Evolutionary conservation across 805 yeast species (phyloP), one percentile per base, ranked within the genome.

Genomic region (Kuraishia hungarica): DNA sequence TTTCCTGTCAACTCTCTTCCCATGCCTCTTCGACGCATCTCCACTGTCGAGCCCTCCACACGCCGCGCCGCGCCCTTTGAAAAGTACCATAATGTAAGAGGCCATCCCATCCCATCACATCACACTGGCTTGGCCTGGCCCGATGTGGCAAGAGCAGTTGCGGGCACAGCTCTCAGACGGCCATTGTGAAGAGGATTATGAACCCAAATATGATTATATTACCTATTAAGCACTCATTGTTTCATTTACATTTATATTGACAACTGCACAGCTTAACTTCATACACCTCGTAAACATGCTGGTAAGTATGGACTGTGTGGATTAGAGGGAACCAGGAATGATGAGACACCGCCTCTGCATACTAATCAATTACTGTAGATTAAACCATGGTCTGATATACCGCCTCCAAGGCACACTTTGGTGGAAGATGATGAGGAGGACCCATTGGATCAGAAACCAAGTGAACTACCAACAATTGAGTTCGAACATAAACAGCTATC

Each of bases 381-480:
- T 52, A 76, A 78, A 70, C 83, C 81, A 47, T 73, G 76, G 70
- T 72, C 71, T 50, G 81, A 77, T 23, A 61, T 62, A 22, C 73
- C 73, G 51, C 64, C 73, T 7, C 81, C 83, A 7, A 73, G 82
- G 57, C 81, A 79, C 61, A 63, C 72, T 11, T 57, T 80, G 22
- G 75, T 73, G 23, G 64, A 62, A 26, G 54, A 56, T 8, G 68
- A 62, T 43, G 67, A 63, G 21, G 59, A 60, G 20, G 55, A 53
- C 35, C 61, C 64, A 3, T 51, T 58, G 5, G 15, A 28, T 5
- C 64, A 60, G 50, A 51, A 50, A n/a, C 57, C 58, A 13, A 55
- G 62, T 10, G n/a, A 48, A 8, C 56, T 69, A 11, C 77, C 78
- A 19, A 54, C 55, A 1, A 58, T 73, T 1, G 29, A 59, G 1